Evolutionary conservation across 805 yeast species (phyloP), one percentile per base, ranked within the genome.

Genomic region (Candida xyloterini): DNA sequence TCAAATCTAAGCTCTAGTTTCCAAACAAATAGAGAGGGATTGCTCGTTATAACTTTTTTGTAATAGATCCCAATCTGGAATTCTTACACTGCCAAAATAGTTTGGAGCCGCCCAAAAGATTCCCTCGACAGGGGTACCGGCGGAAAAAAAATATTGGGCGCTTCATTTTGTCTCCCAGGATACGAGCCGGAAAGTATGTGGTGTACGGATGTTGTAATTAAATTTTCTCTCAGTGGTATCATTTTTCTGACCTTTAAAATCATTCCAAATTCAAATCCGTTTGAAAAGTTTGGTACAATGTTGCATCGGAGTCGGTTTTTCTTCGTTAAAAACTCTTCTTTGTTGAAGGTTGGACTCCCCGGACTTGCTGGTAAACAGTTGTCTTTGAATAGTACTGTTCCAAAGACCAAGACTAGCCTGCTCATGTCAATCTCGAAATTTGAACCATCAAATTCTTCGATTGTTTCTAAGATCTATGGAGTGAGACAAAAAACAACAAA

Each of bases 301-400:
- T 59, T 79, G 34, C 71, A 78, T 32, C 71, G 70, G 53, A 65
- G 79, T 5, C 73, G 74, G 66, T 76, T 78, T 60, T 79, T 74
- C 66, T 79, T 80, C 59, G 67, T 78, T 45, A 70, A 67, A 54
- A 80, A 79, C 60, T 52, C 74, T 3, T 62, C 74, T 16, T 71
- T 77, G 25, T 53, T 72, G 28, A 47, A 40, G 15, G 52, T 44
- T 10, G 60, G 62, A 1, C 40, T 52, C 35, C 50, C 50, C 26
- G 46, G 44, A 9, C 27, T 35, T 11, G 15, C 44, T 11, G 31
- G 46, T n/a, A 39, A 39, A 21, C 42, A 33, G 26, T 9, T 28
- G 5, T 24, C 30, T 15, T 21, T n/a, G 16, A 15, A 15, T 5
- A 32, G 27, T n/a, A 6, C 30, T 22, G 38, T 13, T 10, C 13